A percentile compares a stretch with the other conserved stretches of the same genome.
These are phyloP conservation scores for Amanita subjunquillea DNA, from an alignment of 768 basidiomycete genomes.

Conservation along the genomic window DNA sequence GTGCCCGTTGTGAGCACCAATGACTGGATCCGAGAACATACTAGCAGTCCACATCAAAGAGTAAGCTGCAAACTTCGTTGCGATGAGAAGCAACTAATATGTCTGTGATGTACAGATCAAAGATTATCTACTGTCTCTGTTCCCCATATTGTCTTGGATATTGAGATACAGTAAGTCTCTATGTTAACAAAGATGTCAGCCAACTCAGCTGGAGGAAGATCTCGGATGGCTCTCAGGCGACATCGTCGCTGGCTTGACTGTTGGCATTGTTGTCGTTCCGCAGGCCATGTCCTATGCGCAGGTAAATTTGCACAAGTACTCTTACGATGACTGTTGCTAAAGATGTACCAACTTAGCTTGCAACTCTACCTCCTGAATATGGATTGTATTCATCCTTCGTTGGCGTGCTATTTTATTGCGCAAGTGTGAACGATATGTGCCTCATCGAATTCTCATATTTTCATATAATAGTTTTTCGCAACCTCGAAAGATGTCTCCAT, in stretches of 20 bases:
- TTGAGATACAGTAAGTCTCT: slow-evolving; percentile 66
- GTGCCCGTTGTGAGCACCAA: slow-evolving; percentile 50
- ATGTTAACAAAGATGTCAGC: neutral
- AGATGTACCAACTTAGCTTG: slow-evolving; percentile 40
- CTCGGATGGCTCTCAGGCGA: slow-evolving; percentile 79
- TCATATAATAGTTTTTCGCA: slow-evolving; percentile 64
- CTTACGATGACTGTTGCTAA: neutral
- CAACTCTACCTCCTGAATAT: slow-evolving; percentile 77
- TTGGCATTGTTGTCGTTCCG: slow-evolving; percentile 92
- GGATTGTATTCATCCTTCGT: slow-evolving; percentile 93
- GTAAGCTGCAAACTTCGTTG: slow-evolving; percentile 26
- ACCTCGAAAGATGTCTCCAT: slow-evolving; percentile 99
- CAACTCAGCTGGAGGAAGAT: slow-evolving; percentile 29
- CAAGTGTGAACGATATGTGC: slow-evolving; percentile 21
- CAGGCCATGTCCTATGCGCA: slow-evolving; percentile 88
- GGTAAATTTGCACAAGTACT: slow-evolving; percentile 23
- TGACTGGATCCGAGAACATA: slow-evolving; percentile 37
- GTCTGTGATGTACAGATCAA: slow-evolving; percentile 29
- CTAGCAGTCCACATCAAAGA: slow-evolving; percentile 33
- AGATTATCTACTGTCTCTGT: slow-evolving; percentile 61
- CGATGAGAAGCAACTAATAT: neutral
- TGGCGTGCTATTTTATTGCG: slow-evolving; percentile 77
- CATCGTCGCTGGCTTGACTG: slow-evolving; percentile 83
- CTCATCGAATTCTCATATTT: neutral
- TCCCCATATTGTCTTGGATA: slow-evolving; percentile 83